These are phyloP conservation scores for Venturia carpophila DNA, from an alignment of 2,329 filamentous ascomycete species.

Conservation along the genomic window DNA sequence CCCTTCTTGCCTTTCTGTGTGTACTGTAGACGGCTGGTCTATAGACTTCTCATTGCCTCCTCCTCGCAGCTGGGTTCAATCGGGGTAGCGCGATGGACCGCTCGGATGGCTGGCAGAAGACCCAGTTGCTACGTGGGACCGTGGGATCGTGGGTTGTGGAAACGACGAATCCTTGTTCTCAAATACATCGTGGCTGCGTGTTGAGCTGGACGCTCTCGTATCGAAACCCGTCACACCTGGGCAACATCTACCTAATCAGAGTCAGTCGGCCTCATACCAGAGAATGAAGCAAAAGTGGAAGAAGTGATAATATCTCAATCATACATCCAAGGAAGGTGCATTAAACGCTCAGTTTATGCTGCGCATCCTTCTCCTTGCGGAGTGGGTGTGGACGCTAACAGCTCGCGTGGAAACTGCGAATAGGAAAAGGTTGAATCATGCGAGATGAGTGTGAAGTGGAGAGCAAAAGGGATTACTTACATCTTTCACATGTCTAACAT, in stretches of 20 bases:
- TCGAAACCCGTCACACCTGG: background rate
- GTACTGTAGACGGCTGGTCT: background rate
- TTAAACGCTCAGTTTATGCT: background rate
- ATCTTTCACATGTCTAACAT: background rate
- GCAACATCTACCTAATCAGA: background rate
- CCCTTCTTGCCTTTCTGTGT: background rate
- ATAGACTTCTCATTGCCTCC: background rate
- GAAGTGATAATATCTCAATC: conserved; percentile 1
- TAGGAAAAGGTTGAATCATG: conserved; percentile 9
- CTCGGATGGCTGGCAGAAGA: background rate
- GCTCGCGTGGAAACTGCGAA: conserved; percentile 8
- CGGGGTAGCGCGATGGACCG: background rate
- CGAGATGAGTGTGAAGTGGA: background rate
- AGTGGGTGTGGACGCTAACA: conserved; percentile 8
- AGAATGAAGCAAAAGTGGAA: background rate
- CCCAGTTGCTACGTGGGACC: background rate
- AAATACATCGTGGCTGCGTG: background rate
- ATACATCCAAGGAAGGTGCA: conserved; percentile 10
- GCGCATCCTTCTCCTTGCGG: conserved; percentile 8
- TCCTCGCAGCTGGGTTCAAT: background rate
- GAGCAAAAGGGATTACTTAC: background rate
- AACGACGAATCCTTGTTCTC: background rate
- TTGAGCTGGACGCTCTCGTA: background rate
- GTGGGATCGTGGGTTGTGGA: background rate
- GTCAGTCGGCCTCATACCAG: background rate